These are phyloP conservation scores for Toxoplasma gondii DNA, from an alignment of 169 alveolate genomes.

Conservation along the genomic window DNA sequence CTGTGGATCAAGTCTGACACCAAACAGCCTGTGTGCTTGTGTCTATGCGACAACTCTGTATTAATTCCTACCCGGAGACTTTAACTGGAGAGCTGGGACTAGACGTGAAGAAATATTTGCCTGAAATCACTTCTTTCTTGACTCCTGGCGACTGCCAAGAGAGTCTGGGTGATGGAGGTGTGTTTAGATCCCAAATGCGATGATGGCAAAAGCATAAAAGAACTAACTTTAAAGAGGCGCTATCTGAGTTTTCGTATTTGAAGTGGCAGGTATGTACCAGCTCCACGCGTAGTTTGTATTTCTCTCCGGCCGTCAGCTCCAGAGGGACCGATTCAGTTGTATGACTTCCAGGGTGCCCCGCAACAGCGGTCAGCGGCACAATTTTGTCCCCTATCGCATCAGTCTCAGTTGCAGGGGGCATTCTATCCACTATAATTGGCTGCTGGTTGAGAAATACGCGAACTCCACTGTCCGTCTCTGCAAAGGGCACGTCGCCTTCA, in stretches of 20 bases:
- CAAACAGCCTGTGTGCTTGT: not conserved
- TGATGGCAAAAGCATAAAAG: not conserved
- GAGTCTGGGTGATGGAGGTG: slow-evolving; percentile 62
- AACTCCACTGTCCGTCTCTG: slow-evolving; percentile 77
- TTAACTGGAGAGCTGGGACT: slow-evolving; percentile 65
- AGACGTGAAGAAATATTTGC: slow-evolving; percentile 74
- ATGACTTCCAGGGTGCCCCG: slow-evolving; percentile 71
- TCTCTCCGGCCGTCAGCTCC: slow-evolving; percentile 86
- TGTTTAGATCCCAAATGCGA: not conserved
- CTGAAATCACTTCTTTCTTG: slow-evolving; percentile 72
- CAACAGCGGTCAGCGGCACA: slow-evolving; percentile 70
- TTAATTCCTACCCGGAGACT: slow-evolving; percentile 50
- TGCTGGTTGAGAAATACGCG: slow-evolving; percentile 74
- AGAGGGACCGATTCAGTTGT: slow-evolving; percentile 79
- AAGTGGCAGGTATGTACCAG: slow-evolving; percentile 86
- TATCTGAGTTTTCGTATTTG: slow-evolving; percentile 77
- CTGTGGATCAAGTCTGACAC: slow-evolving; percentile 71
- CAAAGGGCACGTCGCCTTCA: not conserved
- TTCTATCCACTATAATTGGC: slow-evolving; percentile 73
- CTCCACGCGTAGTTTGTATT: slow-evolving; percentile 82
- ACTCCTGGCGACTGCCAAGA: slow-evolving; percentile 77
- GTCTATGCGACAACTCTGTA: not conserved
- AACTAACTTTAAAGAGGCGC: slow-evolving; percentile 65
- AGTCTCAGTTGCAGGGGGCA: slow-evolving; percentile 73
- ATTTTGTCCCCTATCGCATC: slow-evolving; percentile 71